Conservation (phyloP, 2,329 filamentous ascomycete genomes). For the Beauveria sp. region DNA sequence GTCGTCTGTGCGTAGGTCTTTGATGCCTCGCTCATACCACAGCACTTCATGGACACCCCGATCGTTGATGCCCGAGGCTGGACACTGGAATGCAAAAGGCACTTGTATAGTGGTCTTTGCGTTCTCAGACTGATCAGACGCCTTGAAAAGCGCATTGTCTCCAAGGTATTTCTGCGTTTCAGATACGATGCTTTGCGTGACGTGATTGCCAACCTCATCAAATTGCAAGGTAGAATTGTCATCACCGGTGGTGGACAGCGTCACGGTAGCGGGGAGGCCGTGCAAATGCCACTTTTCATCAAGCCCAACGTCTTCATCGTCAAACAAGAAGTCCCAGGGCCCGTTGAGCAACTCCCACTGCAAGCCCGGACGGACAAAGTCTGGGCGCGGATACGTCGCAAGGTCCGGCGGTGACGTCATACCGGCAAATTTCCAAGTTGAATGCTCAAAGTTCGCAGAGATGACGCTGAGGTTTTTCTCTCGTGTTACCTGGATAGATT, state of each 20-base stretch:
- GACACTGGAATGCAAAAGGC: constrained; percentile 58
- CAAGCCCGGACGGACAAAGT: constrained; percentile 49
- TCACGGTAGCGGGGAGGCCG: constrained; percentile 38
- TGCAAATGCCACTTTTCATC: constrained; percentile 43
- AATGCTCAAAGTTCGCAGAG: background rate
- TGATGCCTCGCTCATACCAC: constrained; percentile 54
- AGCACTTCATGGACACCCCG: constrained; percentile 51
- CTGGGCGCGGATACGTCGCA: constrained; percentile 51
- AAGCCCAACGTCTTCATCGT: constrained; percentile 54
- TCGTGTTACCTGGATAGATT: background rate
- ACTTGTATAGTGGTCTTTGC: constrained; percentile 49
- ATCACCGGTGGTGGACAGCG: constrained; percentile 22
- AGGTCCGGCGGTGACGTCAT: constrained; percentile 14
- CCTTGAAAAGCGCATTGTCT: constrained; percentile 32
- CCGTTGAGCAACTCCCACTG: constrained; percentile 56
- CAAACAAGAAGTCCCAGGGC: constrained; percentile 56
- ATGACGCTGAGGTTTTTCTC: background rate
- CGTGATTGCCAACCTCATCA: constrained; percentile 18
- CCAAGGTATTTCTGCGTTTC: constrained; percentile 40
- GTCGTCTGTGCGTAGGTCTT: constrained; percentile 41
- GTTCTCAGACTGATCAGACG: constrained; percentile 22
- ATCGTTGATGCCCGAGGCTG: constrained; percentile 44
- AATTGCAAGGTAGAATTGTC: constrained; percentile 22
- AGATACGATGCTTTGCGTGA: constrained; percentile 38
- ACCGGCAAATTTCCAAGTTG: background rate